Base-by-base conservation (phyloP, 176 grass and related monocot species). In the Stipa capillata region DNA sequence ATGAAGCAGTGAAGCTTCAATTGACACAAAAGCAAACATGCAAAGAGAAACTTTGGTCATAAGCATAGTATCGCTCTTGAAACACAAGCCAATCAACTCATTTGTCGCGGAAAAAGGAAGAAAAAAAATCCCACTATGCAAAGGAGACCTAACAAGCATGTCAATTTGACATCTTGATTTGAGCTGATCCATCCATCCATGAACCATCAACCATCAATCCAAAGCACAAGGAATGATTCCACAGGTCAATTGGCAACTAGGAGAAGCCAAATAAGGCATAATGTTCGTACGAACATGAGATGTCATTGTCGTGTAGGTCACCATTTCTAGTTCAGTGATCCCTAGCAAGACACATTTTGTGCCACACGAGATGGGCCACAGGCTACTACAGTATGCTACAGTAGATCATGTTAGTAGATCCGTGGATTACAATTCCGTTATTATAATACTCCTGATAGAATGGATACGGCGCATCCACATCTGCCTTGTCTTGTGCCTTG, bases 221-320 rank as follows among this genome's bases (percentile, higher is more conserved):
- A 28, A 21, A 59, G 13, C 85, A 76, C 61, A 47, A n/a, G 13
- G 31, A 66, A 75, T 76, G 63, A 87, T 82, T 87, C 71, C 32
- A 20, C 4, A 31, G 27, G 55, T 73, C 83, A 79, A 64, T 63
- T 40, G 12, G 28, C 21, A 51, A 47, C 50, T 21, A 14, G 16
- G 60, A 21, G 1, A 57, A 27, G 17, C 28, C 60, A 75, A 74
- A 36, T 1, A 21, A 41, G 63, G 64, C 32, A 20, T 58, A n/a
- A 61, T 25, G 56, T 48, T 61, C 21, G 76, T 57, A 79, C 28
- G 69, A 27, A 28, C 69, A 47, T 80, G 77, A 80, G 58, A 66
- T 74, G 77, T 58, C 59, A 43, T 73, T 66, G 84, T 86, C 58
- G n/a, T 44, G 47, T 42, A 33, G 84, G 44, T 0, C 17, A 12